A percentile compares a stretch with the other conserved stretches of the same genome.
Evolutionary conservation across 106 monocot genomes (phyloP).

Genomic region (Dioscorea zingiberensis): DNA sequence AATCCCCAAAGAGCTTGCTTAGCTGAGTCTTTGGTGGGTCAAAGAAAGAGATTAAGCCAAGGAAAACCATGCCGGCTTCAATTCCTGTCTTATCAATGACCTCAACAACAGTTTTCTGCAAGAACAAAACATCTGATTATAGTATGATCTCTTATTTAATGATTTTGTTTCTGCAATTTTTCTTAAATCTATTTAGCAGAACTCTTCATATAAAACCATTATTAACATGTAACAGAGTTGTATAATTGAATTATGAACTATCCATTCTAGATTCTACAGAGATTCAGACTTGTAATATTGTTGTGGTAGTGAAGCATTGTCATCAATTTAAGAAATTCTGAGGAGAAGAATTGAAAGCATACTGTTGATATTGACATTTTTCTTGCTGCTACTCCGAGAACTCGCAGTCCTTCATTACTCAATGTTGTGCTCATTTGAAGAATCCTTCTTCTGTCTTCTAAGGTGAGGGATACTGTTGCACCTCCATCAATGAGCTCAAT

Average conservation of each 20-base stretch:
- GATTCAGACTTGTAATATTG: too few relatives aligned
- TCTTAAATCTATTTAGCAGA: too few relatives aligned
- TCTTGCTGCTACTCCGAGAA: slow-evolving; percentile 35
- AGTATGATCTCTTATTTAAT: too few relatives aligned
- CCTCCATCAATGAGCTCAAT: slow-evolving; percentile 16
- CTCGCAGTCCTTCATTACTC: slow-evolving; percentile 32
- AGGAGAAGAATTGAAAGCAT: neutral
- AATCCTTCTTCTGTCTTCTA: slow-evolving; percentile 21
- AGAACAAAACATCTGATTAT: too few relatives aligned
- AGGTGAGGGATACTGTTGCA: slow-evolving; percentile 10
- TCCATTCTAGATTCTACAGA: too few relatives aligned
- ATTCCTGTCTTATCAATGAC: neutral
- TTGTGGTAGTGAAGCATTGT: too few relatives aligned
- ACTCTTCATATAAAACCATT: too few relatives aligned
- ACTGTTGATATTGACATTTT: slow-evolving; percentile 13
- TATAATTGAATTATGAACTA: too few relatives aligned
- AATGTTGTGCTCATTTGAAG: slow-evolving; percentile 26
- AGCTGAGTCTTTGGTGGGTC: slow-evolving; percentile 43
- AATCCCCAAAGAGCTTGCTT: slow-evolving; percentile 29
- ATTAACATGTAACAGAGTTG: too few relatives aligned
- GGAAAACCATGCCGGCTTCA: slow-evolving; percentile 31
- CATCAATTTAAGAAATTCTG: too few relatives aligned
- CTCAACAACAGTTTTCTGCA: slow-evolving; percentile 7
- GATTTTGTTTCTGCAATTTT: too few relatives aligned
- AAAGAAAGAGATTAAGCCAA: slow-evolving; percentile 30